A percentile compares a stretch with the other conserved stretches of the same genome.
Evolutionary conservation across 495 filamentous ascomycete genomes (phyloP).

Genomic region (Podospora sp.): DNA sequence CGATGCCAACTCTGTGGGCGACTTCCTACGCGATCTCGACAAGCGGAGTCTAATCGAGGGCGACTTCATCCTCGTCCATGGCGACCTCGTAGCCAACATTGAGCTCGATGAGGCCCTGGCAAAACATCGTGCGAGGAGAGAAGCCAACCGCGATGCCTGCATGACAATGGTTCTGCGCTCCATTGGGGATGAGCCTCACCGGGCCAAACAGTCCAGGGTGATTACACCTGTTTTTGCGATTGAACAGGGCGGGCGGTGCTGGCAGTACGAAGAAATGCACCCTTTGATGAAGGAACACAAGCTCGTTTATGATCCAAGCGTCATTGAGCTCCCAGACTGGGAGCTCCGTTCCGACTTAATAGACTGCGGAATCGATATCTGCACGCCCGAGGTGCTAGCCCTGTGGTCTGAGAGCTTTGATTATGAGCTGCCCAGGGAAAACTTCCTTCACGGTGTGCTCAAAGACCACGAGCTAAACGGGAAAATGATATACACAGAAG

Average conservation of each 20-base stretch:
- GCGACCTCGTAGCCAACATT: slow-evolving; percentile 91
- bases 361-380: slow-evolving; percentile 96
- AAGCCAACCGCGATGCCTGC: slow-evolving; percentile 88
- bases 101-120: slow-evolving; percentile 77
- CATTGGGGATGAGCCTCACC: slow-evolving; percentile 67
- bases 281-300: slow-evolving; percentile 53
- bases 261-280: slow-evolving; percentile 86
- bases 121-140: slow-evolving; percentile 77
- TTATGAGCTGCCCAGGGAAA: slow-evolving; percentile 82
- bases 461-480: slow-evolving; percentile 97
- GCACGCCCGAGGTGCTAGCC: slow-evolving; percentile 90
- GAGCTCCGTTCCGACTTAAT: slow-evolving; percentile 86
- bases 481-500: slow-evolving; percentile 91
- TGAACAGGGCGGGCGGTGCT: slow-evolving; percentile 77
- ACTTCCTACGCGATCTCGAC: slow-evolving; percentile 94
- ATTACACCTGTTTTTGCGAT: slow-evolving; percentile 83
- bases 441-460: slow-evolving; percentile 87
- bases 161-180: slow-evolving; percentile 95
- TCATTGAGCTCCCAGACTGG: slow-evolving; percentile 60
- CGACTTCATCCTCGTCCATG: slow-evolving; percentile 91
- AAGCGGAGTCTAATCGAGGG: slow-evolving; percentile 80
- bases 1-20: slow-evolving; percentile 79
- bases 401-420: slow-evolving; percentile 98
- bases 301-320: slow-evolving; percentile 65
- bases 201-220: slow-evolving; percentile 67